A percentile compares a stretch with the other conserved stretches of the same genome.
These are phyloP conservation scores for Xylariales sp. DNA, from an alignment of 2,329 filamentous ascomycete genomes.

Conservation along the genomic window DNA sequence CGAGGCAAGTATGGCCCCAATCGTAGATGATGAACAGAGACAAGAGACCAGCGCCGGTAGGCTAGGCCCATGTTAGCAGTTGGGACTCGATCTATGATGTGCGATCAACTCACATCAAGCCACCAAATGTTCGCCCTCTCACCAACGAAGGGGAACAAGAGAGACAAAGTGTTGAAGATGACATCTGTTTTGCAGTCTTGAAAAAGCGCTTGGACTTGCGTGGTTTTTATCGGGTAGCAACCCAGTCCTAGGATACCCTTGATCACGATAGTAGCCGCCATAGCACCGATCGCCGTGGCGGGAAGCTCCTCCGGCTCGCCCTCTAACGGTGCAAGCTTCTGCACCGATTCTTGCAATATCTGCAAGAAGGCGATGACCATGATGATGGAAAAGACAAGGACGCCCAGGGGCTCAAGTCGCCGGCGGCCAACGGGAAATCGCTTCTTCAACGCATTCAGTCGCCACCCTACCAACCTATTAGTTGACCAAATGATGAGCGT, in stretches of 20 bases:
- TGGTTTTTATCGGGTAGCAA: constrained; percentile 56
- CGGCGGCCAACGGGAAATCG: constrained; percentile 54
- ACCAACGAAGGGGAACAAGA: constrained; percentile 59
- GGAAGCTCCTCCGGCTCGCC: constrained; percentile 42
- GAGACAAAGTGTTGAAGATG: constrained; percentile 59
- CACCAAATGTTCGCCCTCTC: constrained; percentile 58
- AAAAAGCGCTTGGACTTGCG: constrained; percentile 58
- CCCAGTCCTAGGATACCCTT: constrained; percentile 58
- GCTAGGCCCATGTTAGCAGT: constrained; percentile 13
- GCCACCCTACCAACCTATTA: constrained; percentile 55
- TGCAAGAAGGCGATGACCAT: constrained; percentile 61
- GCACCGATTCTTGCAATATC: constrained; percentile 56
- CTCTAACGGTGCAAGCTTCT: constrained; percentile 48
- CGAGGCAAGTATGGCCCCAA: constrained; percentile 58
- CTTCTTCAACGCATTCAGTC: constrained; percentile 41
- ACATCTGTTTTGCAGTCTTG: constrained; percentile 63
- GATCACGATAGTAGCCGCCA: constrained; percentile 52
- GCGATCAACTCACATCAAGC: constrained; percentile 56
- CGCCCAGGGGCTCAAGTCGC: constrained; percentile 56
- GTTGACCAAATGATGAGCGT: constrained; percentile 58
- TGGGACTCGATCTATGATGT: too few species aligned
- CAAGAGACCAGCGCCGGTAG: constrained; percentile 54
- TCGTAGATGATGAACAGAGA: constrained; percentile 66
- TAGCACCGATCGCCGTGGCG: constrained; percentile 49
- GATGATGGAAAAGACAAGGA: constrained; percentile 58